phyloP scores from a whole-genome alignment of 2,329 filamentous ascomycete genomes.

The Pseudodiploospora longispora region DNA sequence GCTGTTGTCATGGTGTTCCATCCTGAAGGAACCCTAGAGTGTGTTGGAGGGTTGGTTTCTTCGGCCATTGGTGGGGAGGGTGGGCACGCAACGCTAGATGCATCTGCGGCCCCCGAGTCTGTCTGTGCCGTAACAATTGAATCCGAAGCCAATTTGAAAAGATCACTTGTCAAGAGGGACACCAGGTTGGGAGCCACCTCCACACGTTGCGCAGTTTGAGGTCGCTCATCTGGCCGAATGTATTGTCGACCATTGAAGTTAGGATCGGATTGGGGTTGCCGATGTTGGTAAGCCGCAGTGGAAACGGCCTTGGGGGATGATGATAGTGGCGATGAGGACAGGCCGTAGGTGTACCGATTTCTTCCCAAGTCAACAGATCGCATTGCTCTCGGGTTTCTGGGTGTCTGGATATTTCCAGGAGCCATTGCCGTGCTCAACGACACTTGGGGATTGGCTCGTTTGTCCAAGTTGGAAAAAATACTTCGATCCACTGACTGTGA shows the following conservation, averaged over 20 bases:
- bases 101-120: conserved; percentile 12
- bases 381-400: conserved; percentile 37
- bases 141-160: no score
- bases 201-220: conserved; percentile 39
- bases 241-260: conserved; percentile 28
- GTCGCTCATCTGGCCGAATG: conserved; percentile 32
- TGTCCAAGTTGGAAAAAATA: conserved; percentile 51
- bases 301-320: conserved; percentile 26
- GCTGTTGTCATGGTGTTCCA: conserved; percentile 35
- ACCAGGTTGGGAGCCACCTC: conserved; percentile 17
- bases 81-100: conserved; percentile 31
- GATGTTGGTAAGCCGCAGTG: conserved; percentile 31
- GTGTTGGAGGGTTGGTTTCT: neutral
- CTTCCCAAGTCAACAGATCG: conserved; percentile 34
- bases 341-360: conserved; percentile 17
- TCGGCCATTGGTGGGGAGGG: conserved; percentile 37
- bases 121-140: no score
- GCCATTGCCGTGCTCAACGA: conserved; percentile 54
- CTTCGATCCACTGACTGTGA: conserved; percentile 57
- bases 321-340: conserved; percentile 31
- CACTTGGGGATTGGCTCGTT: conserved; percentile 56
- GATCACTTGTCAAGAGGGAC: no score
- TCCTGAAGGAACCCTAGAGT: conserved; percentile 26
- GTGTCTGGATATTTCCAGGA: conserved; percentile 49
- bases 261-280: conserved; percentile 36